Percentiles rank a stretch among this genome's conserved stretches.
Conservation (phyloP, 2,329 filamentous ascomycete species). For the Aspergillus aculeatus region DNA sequence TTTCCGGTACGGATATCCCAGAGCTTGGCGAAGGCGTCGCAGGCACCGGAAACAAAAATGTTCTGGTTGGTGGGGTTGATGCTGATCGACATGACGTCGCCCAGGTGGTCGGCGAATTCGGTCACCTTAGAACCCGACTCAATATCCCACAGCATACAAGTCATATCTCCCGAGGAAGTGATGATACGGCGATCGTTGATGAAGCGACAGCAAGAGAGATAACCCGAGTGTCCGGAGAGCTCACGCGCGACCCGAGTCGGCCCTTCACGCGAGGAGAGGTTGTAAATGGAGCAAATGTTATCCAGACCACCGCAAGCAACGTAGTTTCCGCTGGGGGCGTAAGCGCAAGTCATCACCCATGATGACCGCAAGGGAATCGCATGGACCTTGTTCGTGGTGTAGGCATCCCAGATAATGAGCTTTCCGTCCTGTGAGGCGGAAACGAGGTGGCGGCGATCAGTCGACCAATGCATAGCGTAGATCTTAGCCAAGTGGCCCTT, state of each 20-base stretch:
- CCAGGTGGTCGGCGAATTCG: slow-evolving; percentile 96
- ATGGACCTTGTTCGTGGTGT: slow-evolving; percentile 99
- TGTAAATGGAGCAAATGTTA: slow-evolving; percentile 99
- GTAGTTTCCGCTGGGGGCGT: slow-evolving; percentile 96
- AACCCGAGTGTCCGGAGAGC: slow-evolving; percentile 93
- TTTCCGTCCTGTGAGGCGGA: slow-evolving; percentile 99
- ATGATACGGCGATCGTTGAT: slow-evolving; percentile 98
- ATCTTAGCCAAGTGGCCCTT: slow-evolving; percentile 99
- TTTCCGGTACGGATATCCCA: slow-evolving; percentile 99
- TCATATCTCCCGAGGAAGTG: slow-evolving; percentile 98
- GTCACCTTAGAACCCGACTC: slow-evolving; percentile 96
- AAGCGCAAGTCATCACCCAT: slow-evolving; percentile 99
- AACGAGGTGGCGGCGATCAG: slow-evolving; percentile 92
- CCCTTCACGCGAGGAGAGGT: slow-evolving; percentile 94
- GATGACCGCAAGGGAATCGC: slow-evolving; percentile 95
- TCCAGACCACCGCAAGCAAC: slow-evolving; percentile 97
- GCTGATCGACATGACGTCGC: slow-evolving; percentile 99
- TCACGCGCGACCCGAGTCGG: slow-evolving; percentile 94
- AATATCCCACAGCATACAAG: slow-evolving; percentile 99
- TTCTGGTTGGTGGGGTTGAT: slow-evolving; percentile 99
- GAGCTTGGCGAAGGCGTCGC: slow-evolving; percentile 95
- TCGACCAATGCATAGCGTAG: slow-evolving; percentile 99
- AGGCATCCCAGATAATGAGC: slow-evolving; percentile 99
- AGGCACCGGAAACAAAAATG: slow-evolving; percentile 98
- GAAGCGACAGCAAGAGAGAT: slow-evolving; percentile 96